Base-by-base conservation (phyloP, 2,329 filamentous ascomycete genomes). In the Acarospora socialis region DNA sequence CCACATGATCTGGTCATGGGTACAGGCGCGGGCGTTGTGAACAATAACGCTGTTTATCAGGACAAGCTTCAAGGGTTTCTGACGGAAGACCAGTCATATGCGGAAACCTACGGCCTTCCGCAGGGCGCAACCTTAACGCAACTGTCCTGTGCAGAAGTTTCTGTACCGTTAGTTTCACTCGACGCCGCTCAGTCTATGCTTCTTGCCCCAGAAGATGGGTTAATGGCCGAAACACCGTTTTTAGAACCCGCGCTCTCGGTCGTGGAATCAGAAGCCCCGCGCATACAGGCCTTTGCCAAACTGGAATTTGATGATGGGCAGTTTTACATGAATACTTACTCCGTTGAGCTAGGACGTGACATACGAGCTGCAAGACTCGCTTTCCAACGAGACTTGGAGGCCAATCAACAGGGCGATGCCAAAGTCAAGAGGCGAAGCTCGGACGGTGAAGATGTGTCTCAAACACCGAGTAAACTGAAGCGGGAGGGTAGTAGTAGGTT, bases 231-330 rank as follows among this genome's bases (percentile, higher is more conserved):
- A n/a, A 15, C 12, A 13, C 7, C 16, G 7, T 25, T 25, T 15
- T 25, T 15, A 15, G 23, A 25, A 15, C 12, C 23, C 7, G 16
- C 27, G 10, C 19, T 27, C 16, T 32, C 35, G 12, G 16, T 33
- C 20, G 20, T 33, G 12, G 41, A 36, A 14, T 32, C 34, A n/a
- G 36, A 28, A 12, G 22, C 39, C 21, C 32, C 40, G 27, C 42
- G 45, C 30, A 66, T 73, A 38, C 63, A 68, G 41, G 72, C 70
- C 20, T 77, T 70, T 51, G 73, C 72, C 23, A 73, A 73, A 47
- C 59, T 77, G 28, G 66, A 69, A 44, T 76, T 77, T 48, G 62
- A 68, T 31, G 72, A 77, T 52, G 71, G 72, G 32, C 69, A 72
- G 45, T 77, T 73, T 48, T 75, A 74, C 47, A 68, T 75, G 54